These are phyloP conservation scores for Hericium coralloides DNA, from an alignment of 768 basidiomycete genomes.

Conservation along the genomic window DNA sequence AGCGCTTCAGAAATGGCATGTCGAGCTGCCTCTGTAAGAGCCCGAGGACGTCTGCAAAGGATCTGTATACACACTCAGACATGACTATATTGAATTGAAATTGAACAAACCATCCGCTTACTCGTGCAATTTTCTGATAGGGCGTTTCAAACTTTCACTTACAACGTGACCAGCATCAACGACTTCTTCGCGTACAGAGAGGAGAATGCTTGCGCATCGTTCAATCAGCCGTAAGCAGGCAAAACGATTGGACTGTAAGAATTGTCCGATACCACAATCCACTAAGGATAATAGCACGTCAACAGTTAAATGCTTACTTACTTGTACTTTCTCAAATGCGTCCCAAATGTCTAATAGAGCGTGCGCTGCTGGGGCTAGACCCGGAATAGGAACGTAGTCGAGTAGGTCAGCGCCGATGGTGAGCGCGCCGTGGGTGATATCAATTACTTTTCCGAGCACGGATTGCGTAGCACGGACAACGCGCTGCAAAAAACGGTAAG, in stretches of 20 bases:
- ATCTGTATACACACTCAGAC: conserved; percentile 16
- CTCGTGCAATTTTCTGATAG: conserved; percentile 44
- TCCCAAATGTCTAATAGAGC: background rate
- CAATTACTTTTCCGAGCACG: background rate
- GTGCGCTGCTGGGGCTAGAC: background rate
- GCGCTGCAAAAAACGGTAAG: background rate
- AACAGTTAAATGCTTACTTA: background rate
- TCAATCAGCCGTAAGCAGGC: conserved; percentile 63
- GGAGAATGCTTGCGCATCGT: conserved; percentile 59
- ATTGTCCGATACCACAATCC: background rate
- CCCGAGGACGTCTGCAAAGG: conserved; percentile 34
- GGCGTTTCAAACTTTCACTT: conserved; percentile 36
- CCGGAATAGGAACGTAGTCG: background rate
- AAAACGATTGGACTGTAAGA: conserved; percentile 52
- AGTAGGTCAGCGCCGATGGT: background rate
- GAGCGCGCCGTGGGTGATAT: background rate
- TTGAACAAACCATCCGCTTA: conserved; percentile 21
- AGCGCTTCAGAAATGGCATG: conserved; percentile 70
- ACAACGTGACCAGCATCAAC: conserved; percentile 44
- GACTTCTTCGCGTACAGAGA: conserved; percentile 54
- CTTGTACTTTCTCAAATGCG: background rate
- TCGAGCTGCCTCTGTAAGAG: conserved; percentile 52
- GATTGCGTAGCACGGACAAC: background rate
- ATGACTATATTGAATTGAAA: no score
- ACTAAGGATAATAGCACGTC: background rate